Evolutionary conservation across 2,329 filamentous ascomycete species (phyloP).

Genomic region (Xylariaceae sp.): DNA sequence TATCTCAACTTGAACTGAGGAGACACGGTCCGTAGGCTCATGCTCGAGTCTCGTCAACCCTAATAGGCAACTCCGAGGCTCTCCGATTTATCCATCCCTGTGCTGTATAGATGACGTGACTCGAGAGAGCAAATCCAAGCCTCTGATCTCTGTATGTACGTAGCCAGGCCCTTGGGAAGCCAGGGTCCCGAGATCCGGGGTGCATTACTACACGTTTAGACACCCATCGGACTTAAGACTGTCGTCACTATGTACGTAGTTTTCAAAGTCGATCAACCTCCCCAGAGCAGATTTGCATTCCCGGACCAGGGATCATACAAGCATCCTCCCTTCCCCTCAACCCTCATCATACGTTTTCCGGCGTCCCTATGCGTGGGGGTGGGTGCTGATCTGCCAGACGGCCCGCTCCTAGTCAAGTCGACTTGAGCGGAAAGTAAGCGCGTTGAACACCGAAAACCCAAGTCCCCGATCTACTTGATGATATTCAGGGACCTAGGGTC

Average conservation of each 20-base stretch:
- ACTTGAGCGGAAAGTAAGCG: neutral
- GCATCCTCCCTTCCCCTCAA: too few relatives aligned
- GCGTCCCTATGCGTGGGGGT: too few relatives aligned
- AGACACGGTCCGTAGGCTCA: too few relatives aligned
- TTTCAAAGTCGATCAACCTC: too few relatives aligned
- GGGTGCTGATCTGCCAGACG: neutral
- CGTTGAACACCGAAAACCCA: neutral
- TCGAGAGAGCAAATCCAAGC: neutral
- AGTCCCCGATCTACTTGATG: too few relatives aligned
- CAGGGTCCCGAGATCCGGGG: neutral
- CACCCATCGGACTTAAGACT: too few relatives aligned
- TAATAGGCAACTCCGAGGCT: neutral
- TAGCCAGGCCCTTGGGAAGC: neutral
- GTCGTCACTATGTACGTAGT: too few relatives aligned
- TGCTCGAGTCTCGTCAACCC: neutral
- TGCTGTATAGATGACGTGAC: neutral
- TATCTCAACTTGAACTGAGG: too few relatives aligned
- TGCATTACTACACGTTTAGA: neutral
- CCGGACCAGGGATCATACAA: too few relatives aligned
- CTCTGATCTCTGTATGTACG: neutral
- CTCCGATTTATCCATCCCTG: neutral
- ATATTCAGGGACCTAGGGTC: too few relatives aligned
- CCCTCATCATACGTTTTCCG: too few relatives aligned
- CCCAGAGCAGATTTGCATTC: too few relatives aligned
- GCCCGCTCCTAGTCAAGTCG: neutral